Base-by-base conservation (phyloP, 768 basidiomycete genomes). In the Boletellus ananas region DNA sequence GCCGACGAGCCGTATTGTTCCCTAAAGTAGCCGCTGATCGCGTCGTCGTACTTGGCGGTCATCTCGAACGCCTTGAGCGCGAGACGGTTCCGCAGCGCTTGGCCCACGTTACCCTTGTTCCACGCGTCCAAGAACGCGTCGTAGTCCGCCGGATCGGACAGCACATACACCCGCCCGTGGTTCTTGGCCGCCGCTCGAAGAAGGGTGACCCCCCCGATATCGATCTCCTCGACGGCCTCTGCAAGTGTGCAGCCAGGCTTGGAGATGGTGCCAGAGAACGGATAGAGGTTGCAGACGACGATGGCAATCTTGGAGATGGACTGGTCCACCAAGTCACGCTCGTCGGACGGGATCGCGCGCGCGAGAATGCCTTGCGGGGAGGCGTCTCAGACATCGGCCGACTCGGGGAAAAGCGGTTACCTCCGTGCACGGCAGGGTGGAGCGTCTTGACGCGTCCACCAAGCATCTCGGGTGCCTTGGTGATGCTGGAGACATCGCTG, bases 281-380 rank as follows among this genome's bases (percentile, higher is more conserved):
- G 96, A 75, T 99, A 98, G 45, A 99, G 83, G 69, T 99, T 99
- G 83, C 96, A 99, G 54, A 96, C 94, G 50, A 99, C 95, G 74
- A 99, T 87, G 49, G 88, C 85, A 72, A 98, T 97, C 54, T 90
- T 90, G 6, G 89, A 81, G 70, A 99, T 98, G 51, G 75, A 76
- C 63, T 95, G 93, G 7, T 84, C 75, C 25, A 79, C 72, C 45
- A 98, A 80, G 67, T 99, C 96, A 47, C 79, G 75, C 57, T 93
- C 80, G 71, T 99, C 96, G 10, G 92, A 92, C 4, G 87, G 82
- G 57, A 94, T 95, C 45, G 85, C 79, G 17, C 96, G 86, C 6
- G 96, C 94, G 37, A 99, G 84, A 57, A 99, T 99, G 25, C 95
- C 94, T 95, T 38, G 41, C 16, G 23, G 34, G 40, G 3, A 13